Percentiles rank a stretch among this genome's conserved stretches.
Conservation (phyloP, 306 rosid species). For the Cyamopsis tetragonoloba region DNA sequence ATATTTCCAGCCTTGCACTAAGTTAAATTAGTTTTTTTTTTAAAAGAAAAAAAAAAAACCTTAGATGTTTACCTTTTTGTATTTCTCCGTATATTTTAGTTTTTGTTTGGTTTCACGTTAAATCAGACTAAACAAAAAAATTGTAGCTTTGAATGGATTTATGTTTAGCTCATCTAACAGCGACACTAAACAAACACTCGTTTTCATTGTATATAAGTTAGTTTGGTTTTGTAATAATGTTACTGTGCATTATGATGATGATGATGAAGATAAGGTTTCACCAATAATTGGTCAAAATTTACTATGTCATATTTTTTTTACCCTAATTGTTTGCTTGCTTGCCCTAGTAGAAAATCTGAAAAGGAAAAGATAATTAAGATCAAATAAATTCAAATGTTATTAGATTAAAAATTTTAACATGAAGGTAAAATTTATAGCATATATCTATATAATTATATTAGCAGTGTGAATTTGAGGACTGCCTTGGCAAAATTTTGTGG, state of each 20-base stretch:
- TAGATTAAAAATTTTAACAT: background rate
- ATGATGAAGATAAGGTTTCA: background rate
- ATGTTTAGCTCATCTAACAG: too few species aligned
- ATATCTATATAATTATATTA: too few species aligned
- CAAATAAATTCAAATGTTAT: background rate
- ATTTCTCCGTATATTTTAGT: too few species aligned
- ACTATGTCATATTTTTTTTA: background rate
- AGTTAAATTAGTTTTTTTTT: background rate
- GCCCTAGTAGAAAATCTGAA: slow-evolving; percentile 7
- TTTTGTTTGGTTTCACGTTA: too few species aligned
- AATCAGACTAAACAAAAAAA: too few species aligned
- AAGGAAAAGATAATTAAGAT: background rate
- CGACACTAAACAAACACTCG: too few species aligned
- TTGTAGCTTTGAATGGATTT: too few species aligned
- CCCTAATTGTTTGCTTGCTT: background rate
- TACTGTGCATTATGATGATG: background rate
- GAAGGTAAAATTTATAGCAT: background rate
- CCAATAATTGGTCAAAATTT: slow-evolving; percentile 1
- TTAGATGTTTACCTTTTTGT: too few species aligned
- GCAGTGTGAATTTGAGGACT: background rate
- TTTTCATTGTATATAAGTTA: background rate
- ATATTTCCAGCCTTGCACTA: background rate
- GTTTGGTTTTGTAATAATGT: background rate
- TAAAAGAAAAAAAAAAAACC: too few species aligned
- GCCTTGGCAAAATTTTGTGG: background rate